Base-by-base conservation (phyloP, 169 alveolate species). In the Plasmodium adleri region DNA sequence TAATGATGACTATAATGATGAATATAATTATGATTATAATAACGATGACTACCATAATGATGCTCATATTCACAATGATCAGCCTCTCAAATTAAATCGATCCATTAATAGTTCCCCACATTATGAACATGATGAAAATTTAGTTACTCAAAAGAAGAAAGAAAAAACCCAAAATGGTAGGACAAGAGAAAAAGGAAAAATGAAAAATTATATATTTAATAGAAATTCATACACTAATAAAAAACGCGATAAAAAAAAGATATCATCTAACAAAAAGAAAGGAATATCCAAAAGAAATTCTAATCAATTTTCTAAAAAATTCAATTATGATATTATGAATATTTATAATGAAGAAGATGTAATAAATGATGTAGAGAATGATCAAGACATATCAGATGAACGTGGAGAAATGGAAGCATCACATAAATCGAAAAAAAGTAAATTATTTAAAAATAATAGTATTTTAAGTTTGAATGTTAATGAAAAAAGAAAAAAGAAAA, bases 301-400 rank as follows among this genome's bases (percentile, higher is more conserved):
- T 32, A 32, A 32, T 32, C 45, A 32, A 32, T 32, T 32, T 32
- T 32, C 45, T 32, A 32, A 32, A 32, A 22, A 39, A 24, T 49
- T 80, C 54, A 80, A 72, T 39, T 67, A 15, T 50, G 58, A 49
- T 54, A 67, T 68, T 32, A 39, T 62, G 15, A 71, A 80, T 17
- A 15, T 80, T 50, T 80, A 67, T 58, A 80, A 80, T 20, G 90
- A 80, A 49, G 68, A 80, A 17, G 83, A 68, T 17, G 39, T 49
- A 10, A 8, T 70, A 47, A 80, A 80, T 15, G 76, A 72, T 63
- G 59, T 58, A 47, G 90, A 67, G 15, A 54, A 56, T 68, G 90
- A 56, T 17, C 85, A 80, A 56, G 90, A 56, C 12, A 20, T 13
- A 26, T 17, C 67, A 28, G 56, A 20, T 9, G 83, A 75, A 17